These are phyloP conservation scores for Myxozyma nipponensis DNA, from an alignment of 805 yeast species.

Conservation along the genomic window DNA sequence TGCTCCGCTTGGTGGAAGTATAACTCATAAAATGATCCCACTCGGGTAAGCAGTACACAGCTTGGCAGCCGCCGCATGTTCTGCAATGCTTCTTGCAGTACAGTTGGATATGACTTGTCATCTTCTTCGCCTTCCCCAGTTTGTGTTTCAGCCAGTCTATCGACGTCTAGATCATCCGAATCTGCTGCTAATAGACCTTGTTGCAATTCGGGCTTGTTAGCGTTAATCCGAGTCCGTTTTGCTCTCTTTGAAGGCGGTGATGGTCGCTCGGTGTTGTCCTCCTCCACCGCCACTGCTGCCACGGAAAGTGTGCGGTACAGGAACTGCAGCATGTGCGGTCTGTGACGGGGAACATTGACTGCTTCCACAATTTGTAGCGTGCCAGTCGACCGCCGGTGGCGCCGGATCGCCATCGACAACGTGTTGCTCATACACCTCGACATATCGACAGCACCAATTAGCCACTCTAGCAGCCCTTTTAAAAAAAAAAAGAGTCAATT, in stretches of 20 bases:
- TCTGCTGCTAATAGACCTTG: slow-evolving; percentile 4
- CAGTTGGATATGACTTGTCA: slow-evolving; percentile 22
- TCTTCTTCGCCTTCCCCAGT: neutral
- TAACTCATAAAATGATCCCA: slow-evolving; percentile 82
- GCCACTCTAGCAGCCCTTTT: no score
- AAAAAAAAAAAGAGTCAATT: no score
- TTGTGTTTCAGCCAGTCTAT: slow-evolving; percentile 3
- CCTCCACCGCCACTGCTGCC: no score
- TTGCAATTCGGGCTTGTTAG: slow-evolving; percentile 2
- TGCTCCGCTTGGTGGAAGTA: slow-evolving; percentile 84
- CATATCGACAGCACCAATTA: no score
- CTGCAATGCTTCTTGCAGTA: slow-evolving; percentile 33
- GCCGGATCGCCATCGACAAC: no score
- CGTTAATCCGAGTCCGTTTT: neutral
- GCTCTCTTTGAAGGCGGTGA: neutral
- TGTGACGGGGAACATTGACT: no score
- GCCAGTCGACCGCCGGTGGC: no score
- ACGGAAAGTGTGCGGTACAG: no score
- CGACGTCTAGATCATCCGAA: slow-evolving; percentile 2
- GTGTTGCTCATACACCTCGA: no score
- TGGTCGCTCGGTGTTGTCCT: no score
- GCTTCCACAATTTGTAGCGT: no score
- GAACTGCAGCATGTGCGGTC: no score
- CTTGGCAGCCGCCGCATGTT: slow-evolving; percentile 47
- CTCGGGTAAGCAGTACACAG: slow-evolving; percentile 68